These are phyloP conservation scores for Solanum sparsipilum DNA, from an alignment of 257 asterid genomes.

Conservation along the genomic window DNA sequence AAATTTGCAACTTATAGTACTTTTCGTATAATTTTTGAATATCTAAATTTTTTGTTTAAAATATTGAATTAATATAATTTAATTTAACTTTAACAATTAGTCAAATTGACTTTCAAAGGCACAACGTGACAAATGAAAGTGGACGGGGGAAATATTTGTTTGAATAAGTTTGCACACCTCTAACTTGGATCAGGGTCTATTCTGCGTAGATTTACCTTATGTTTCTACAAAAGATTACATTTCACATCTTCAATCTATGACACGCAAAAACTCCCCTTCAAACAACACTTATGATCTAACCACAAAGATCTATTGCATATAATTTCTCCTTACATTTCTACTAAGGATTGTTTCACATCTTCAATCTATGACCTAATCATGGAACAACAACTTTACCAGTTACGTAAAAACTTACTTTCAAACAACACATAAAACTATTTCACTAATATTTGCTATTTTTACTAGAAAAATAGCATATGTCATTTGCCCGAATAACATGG, in stretches of 20 bases:
- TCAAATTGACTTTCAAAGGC: no score
- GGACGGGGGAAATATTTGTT: neutral
- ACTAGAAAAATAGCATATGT: neutral
- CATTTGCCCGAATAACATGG: neutral
- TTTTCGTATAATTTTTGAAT: no score
- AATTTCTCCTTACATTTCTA: neutral
- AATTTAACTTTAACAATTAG: neutral
- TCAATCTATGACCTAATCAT: no score
- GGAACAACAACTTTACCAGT: fast-evolving
- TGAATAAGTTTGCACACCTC: no score
- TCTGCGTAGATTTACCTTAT: neutral
- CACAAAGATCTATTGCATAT: neutral
- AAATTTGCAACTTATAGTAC: no score
- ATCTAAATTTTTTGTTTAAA: no score
- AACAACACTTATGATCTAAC: neutral
- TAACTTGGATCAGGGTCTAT: neutral
- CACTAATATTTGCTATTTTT: neutral
- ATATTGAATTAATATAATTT: no score
- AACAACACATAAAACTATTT: neutral
- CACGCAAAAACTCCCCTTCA: neutral
- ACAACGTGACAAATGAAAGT: fast-evolving
- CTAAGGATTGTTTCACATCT: neutral
- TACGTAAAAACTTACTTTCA: neutral
- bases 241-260: neutral
- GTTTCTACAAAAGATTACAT: neutral